Percentiles rank a stretch among this genome's conserved stretches.
Evolutionary conservation across 305 asterid species (phyloP).

Genomic region (Solanum hybrid): DNA sequence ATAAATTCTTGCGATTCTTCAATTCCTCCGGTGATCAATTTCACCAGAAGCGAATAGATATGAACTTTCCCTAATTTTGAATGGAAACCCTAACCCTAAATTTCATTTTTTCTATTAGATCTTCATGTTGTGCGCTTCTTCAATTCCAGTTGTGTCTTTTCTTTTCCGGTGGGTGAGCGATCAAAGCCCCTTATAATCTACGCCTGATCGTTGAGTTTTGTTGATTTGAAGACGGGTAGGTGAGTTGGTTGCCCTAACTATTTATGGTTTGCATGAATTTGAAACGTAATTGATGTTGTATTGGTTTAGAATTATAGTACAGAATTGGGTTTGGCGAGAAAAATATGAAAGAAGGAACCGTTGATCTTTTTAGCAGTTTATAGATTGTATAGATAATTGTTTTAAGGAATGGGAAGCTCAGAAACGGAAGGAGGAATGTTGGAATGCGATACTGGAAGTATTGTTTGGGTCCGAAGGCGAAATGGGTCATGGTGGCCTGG

Average conservation of each 20-base stretch:
- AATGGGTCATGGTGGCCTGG: conserved; percentile 99
- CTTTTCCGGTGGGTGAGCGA: background rate
- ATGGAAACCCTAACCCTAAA: background rate
- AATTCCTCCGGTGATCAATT: too few relatives aligned
- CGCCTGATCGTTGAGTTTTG: too few relatives aligned
- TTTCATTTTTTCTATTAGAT: background rate
- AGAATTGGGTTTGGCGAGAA: background rate
- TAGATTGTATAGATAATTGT: background rate
- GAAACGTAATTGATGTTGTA: background rate
- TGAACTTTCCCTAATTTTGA: background rate
- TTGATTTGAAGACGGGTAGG: background rate
- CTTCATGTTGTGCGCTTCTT: background rate
- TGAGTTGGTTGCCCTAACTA: background rate
- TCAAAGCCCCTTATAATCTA: too few relatives aligned
- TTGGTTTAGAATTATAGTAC: background rate
- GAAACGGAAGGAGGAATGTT: background rate
- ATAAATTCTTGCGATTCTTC: too few relatives aligned
- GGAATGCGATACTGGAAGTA: background rate
- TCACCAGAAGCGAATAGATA: too few relatives aligned
- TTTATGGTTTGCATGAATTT: background rate
- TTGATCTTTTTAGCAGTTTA: background rate
- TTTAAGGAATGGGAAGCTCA: background rate
- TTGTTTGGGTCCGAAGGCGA: conserved; percentile 68
- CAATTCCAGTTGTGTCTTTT: background rate
- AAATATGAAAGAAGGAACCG: background rate